Base-by-base conservation (phyloP, 148 eudicot genomes). In the Mesembryanthemum crystallinum region DNA sequence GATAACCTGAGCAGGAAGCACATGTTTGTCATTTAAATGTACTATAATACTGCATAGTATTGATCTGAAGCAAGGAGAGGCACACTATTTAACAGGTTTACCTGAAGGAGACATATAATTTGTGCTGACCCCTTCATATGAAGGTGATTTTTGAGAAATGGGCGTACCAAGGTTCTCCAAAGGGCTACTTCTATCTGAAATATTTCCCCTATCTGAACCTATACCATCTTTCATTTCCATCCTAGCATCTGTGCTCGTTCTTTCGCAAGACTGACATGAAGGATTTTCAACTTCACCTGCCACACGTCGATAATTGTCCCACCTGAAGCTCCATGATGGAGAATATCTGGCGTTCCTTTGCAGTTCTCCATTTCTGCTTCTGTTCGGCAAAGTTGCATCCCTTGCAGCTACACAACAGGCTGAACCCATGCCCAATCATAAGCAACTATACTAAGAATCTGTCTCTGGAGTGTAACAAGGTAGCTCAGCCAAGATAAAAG, bases 321-420 rank as follows among this genome's bases (percentile, higher is more conserved):
- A 81, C 25, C 75, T 77, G 64, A 82, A 82, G 72, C 90, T 87
- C 90, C 90, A 85, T 32, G 88, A 81, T 66, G 90, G 88, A 58
- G 90, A 87, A 72, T 73, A 72, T 65, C 81, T 67, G 17, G 23
- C 72, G 64, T 72, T 75, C 81, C 87, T 79, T 17, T 76, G 85
- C 33, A 76, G 63, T 65, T 71, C 75, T 64, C 83, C 87, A 69
- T 74, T 78, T 57, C 72, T 29, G 37, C 69, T 74, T 82, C 77
- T 69, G 66, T 54, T 81, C 24, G 85, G 66, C 49, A 68, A 14
- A 28, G 85, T 81, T 62, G 81, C 67, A 59, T 82, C 85, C 29
- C 80, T 83, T 49, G 83, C 81, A 77, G 90, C 80, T 72, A 87
- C 87, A 73, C 90, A 87, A 72, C 90, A 87, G 66, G 81, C 85